Conservation (phyloP, 2,329 filamentous ascomycete genomes). For the Escovopsis sp. region DNA sequence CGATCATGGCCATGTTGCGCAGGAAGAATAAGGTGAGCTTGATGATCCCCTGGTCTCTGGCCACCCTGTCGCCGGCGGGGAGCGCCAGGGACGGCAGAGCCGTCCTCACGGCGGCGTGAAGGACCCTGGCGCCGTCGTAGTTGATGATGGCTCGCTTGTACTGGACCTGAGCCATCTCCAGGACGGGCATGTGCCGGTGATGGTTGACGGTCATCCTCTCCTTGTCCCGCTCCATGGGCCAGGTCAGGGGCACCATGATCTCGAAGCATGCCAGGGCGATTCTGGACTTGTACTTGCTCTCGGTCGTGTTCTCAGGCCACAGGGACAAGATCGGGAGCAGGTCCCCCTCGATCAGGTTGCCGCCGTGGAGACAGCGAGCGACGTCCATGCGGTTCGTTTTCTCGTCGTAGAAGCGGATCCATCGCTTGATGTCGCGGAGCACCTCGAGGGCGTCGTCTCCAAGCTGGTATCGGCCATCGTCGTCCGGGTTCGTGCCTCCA, state of each 20-base stretch:
- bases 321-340: constrained; percentile 74
- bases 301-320: constrained; percentile 60
- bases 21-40: constrained; percentile 81
- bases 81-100: constrained; percentile 77
- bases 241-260: constrained; percentile 81
- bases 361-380: constrained; percentile 78
- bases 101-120: constrained; percentile 67
- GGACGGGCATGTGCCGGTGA: constrained; percentile 76
- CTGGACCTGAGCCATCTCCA: constrained; percentile 72
- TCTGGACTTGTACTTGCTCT: constrained; percentile 62
- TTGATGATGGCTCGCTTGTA: constrained; percentile 88
- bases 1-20: constrained; percentile 76
- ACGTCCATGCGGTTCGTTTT: constrained; percentile 91
- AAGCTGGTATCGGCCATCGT: constrained; percentile 71
- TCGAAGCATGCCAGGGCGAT: constrained; percentile 79
- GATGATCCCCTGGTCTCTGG: constrained; percentile 81
- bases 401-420: constrained; percentile 89
- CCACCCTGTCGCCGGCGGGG: constrained; percentile 57
- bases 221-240: constrained; percentile 71
- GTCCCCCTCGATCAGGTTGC: constrained; percentile 83
- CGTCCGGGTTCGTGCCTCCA: constrained; percentile 65
- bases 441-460: constrained; percentile 89
- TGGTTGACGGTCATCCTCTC: constrained; percentile 84
- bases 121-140: constrained; percentile 59
- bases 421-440: constrained; percentile 84